phyloP scores from a whole-genome alignment of 345 rosid species.

The Brassica rapa region DNA sequence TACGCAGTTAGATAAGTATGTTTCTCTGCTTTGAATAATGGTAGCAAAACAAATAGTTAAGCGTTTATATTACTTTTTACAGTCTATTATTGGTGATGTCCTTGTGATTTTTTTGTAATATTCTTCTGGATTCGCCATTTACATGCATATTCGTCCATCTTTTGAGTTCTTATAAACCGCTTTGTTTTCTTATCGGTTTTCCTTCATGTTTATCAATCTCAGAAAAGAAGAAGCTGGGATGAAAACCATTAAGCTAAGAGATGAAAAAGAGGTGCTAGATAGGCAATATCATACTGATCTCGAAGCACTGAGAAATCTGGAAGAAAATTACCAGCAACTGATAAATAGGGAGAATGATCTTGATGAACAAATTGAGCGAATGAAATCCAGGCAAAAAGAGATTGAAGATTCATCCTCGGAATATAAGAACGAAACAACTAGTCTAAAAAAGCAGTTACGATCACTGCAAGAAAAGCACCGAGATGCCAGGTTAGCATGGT shows the following conservation, averaged over 20 bases:
- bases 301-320: conserved; percentile 88
- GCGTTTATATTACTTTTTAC: neutral
- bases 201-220: conserved; percentile 33
- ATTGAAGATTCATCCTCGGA: conserved; percentile 59
- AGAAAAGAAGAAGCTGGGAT: conserved; percentile 96
- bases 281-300: conserved; percentile 90
- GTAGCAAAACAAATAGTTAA: conserved; percentile 18
- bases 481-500: conserved; percentile 65
- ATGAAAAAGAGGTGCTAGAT: conserved; percentile 92
- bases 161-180: conserved; percentile 2
- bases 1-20: neutral
- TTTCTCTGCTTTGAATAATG: conserved; percentile 19
- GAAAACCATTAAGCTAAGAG: conserved; percentile 84
- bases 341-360: conserved; percentile 76
- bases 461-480: conserved; percentile 74
- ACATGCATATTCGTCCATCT: conserved; percentile 19
- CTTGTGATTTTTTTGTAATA: conserved; percentile 1
- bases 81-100: conserved; percentile 4
- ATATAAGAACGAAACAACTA: conserved; percentile 62
- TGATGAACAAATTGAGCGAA: conserved; percentile 73
- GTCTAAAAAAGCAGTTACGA: conserved; percentile 64
- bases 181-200: conserved; percentile 14
- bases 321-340: conserved; percentile 91
- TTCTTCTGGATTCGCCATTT: conserved; percentile 23
- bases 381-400: conserved; percentile 61